Percentiles rank a stretch among this genome's conserved stretches.
phyloP scores from a whole-genome alignment of 768 basidiomycete genomes.

The Cantharellus cinnabarinus region DNA sequence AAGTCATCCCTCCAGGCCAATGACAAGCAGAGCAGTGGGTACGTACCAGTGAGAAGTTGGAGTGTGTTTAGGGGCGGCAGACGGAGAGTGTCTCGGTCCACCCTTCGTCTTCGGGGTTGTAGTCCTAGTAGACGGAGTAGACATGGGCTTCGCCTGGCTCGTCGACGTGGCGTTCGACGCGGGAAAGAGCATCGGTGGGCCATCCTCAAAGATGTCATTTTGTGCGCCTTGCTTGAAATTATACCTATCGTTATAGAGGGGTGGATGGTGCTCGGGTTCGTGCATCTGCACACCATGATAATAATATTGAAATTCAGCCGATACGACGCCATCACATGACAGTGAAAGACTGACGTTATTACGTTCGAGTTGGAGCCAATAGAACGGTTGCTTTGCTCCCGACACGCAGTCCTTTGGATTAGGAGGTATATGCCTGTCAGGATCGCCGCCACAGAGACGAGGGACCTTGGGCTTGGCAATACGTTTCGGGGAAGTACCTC shows the following conservation, averaged over 20 bases:
- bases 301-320: background rate
- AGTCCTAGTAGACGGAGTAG: no score
- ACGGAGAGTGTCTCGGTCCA: no score
- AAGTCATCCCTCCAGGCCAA: no score
- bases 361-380: constrained; percentile 41
- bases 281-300: constrained; percentile 29
- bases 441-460: constrained; percentile 43
- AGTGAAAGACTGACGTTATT: constrained; percentile 29
- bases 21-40: no score
- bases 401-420: constrained; percentile 46
- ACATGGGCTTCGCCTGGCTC: no score
- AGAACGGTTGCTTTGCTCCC: constrained; percentile 47
- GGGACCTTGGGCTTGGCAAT: constrained; percentile 22
- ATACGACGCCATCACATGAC: background rate
- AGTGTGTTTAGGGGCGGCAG: no score
- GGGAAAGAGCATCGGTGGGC: no score
- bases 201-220: constrained; percentile 40
- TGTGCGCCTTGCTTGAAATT: constrained; percentile 55
- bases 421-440: constrained; percentile 22
- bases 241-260: constrained; percentile 41
- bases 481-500: constrained; percentile 26
- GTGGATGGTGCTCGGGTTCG: constrained; percentile 18
- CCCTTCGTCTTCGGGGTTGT: no score
- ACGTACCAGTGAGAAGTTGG: no score
- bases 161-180: no score